Percentiles rank a stretch among this genome's conserved stretches.
Conservation (phyloP, 2,329 filamentous ascomycete species). For the Scytalidium sp. region DNA sequence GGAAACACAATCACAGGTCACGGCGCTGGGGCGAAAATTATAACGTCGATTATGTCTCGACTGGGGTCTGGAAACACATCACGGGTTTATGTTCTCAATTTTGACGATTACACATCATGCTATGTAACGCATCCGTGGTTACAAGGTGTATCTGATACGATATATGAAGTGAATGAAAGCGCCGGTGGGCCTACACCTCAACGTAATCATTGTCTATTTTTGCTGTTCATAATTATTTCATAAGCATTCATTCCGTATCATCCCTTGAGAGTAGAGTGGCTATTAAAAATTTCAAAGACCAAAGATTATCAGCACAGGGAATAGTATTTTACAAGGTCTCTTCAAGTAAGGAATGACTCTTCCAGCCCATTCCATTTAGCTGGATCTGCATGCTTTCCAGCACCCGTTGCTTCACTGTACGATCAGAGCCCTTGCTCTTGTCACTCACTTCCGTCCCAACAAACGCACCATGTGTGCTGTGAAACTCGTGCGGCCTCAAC, state of each 20-base stretch:
- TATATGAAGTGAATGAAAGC: neutral
- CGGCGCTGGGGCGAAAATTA: neutral
- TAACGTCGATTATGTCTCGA: neutral
- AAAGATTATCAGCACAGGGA: too few relatives aligned
- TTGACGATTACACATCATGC: neutral
- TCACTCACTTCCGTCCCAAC: slow-evolving; percentile 58
- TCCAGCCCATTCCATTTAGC: slow-evolving; percentile 35
- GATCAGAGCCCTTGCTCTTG: slow-evolving; percentile 26
- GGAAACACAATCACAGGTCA: neutral
- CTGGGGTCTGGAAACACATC: neutral
- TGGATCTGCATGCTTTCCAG: slow-evolving; percentile 78
- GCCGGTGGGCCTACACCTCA: neutral
- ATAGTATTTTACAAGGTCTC: slow-evolving; percentile 9
- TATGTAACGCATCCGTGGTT: neutral
- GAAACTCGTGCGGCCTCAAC: slow-evolving; percentile 59
- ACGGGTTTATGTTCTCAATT: neutral
- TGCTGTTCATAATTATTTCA: too few relatives aligned
- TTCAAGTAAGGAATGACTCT: slow-evolving; percentile 21
- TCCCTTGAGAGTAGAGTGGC: too few relatives aligned
- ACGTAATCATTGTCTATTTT: too few relatives aligned
- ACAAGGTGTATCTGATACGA: neutral
- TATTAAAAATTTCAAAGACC: too few relatives aligned
- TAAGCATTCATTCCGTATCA: too few relatives aligned
- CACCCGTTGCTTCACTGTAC: slow-evolving; percentile 57
- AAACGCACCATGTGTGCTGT: slow-evolving; percentile 67